phyloP scores from a whole-genome alignment of 2,329 filamentous ascomycete species.

The Fusarium udum region DNA sequence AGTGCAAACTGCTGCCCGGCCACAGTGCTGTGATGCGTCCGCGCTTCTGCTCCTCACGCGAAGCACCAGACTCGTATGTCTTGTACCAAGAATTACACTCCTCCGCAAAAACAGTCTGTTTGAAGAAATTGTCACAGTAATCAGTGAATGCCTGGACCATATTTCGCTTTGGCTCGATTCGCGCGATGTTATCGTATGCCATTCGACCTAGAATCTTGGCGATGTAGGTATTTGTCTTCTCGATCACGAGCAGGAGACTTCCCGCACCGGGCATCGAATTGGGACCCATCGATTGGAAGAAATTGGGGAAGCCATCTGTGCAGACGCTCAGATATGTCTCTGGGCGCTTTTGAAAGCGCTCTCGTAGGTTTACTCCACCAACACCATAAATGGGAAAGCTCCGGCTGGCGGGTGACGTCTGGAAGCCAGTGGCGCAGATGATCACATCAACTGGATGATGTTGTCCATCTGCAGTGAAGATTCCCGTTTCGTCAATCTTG shows the following conservation, averaged over 20 bases:
- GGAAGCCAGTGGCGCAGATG: conserved; percentile 8
- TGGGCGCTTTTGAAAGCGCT: conserved; percentile 11
- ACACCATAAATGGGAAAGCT: conserved; percentile 20
- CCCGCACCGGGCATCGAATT: conserved; percentile 1
- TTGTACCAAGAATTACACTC: conserved; percentile 24
- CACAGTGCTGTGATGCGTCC: conserved; percentile 1
- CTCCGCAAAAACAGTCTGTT: conserved; percentile 6
- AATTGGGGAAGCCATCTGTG: conserved; percentile 12
- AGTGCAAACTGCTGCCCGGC: conserved; percentile 15
- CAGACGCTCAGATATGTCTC: conserved; percentile 20
- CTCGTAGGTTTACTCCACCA: neutral
- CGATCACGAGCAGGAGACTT: neutral
- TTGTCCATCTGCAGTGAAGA: neutral
- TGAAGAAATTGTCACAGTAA: conserved; percentile 5
- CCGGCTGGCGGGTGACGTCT: conserved; percentile 3
- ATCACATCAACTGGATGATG: conserved; percentile 2
- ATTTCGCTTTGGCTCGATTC: neutral
- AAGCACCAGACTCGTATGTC: conserved; percentile 1
- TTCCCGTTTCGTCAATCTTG: neutral
- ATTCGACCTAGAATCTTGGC: conserved; percentile 4
- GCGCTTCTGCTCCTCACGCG: conserved; percentile 1
- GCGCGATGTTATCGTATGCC: conserved; percentile 3
- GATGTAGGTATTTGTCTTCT: conserved; percentile 14
- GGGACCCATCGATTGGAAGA: conserved; percentile 15
- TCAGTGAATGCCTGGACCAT: neutral